A percentile compares a stretch with the other conserved stretches of the same genome.
phyloP scores from a whole-genome alignment of 164 flowering plant genomes.

The Euptelea pleiosperma region DNA sequence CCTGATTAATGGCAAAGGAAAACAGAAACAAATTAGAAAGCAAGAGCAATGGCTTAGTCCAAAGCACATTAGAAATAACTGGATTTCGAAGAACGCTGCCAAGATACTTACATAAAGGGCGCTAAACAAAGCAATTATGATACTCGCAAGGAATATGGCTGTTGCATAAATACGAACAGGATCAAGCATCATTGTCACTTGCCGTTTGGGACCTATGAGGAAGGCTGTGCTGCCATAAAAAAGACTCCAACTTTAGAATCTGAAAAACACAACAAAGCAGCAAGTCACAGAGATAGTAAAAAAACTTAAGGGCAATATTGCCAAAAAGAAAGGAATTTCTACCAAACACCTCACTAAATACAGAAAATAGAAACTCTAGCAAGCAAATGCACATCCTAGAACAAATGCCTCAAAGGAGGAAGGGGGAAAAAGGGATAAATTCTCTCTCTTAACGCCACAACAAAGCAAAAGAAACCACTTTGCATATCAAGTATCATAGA shows the following conservation, averaged over 20 bases:
- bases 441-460: neutral
- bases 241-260: conserved; percentile 45
- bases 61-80: neutral
- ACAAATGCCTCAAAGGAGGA: too few species aligned
- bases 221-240: conserved; percentile 91
- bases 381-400: too few species aligned
- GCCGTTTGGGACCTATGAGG: conserved; percentile 90
- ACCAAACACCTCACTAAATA: neutral
- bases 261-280: conserved; percentile 17
- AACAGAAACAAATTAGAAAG: neutral
- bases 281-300: conserved; percentile 13
- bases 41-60: conserved; percentile 1
- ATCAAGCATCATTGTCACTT: conserved; percentile 92
- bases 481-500: too few species aligned
- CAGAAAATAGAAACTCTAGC: neutral
- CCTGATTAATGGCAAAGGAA: conserved; percentile 37
- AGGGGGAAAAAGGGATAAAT: neutral
- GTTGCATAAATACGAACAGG: conserved; percentile 96
- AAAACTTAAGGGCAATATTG: neutral
- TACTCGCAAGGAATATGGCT: conserved; percentile 72
- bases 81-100: neutral
- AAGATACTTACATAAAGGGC: conserved; percentile 80
- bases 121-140: conserved; percentile 73
- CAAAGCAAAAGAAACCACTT: neutral
- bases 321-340: neutral